A percentile compares a stretch with the other conserved stretches of the same genome.
These are phyloP conservation scores for Quercus phellos DNA, from an alignment of 331 rosid genomes.

Conservation along the genomic window DNA sequence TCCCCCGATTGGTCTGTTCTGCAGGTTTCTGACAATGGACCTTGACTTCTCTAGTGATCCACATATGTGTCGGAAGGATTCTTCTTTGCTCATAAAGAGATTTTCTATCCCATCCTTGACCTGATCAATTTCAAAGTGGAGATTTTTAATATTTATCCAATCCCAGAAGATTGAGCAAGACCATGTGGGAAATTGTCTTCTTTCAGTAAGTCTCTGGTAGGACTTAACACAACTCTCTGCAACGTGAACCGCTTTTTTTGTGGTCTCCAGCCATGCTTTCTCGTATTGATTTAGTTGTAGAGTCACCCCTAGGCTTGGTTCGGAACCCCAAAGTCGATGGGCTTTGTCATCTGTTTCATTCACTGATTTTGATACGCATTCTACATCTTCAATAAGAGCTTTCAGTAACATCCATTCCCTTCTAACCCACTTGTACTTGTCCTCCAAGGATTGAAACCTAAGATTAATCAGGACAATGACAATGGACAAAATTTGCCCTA, in stretches of 20 bases:
- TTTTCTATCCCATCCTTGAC: no score
- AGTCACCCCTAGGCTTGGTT: neutral
- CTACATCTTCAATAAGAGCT: neutral
- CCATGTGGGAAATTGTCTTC: no score
- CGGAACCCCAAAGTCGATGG: neutral
- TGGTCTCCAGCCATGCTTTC: neutral
- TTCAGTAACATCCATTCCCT: neutral
- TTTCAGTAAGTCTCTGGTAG: neutral
- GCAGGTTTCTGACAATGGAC: no score
- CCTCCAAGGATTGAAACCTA: neutral
- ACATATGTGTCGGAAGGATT: no score
- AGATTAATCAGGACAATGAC: no score
- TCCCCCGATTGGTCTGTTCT: no score
- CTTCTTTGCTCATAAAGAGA: no score
- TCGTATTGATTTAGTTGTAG: neutral
- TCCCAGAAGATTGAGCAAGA: no score
- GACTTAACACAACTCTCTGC: neutral
- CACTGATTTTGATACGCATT: neutral
- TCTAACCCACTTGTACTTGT: conserved; percentile 9
- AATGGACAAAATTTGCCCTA: no score
- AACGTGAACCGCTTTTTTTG: neutral
- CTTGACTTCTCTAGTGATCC: no score
- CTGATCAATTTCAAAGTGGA: no score
- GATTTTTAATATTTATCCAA: no score
- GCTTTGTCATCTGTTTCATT: neutral